Evolutionary conservation across 805 yeast genomes (phyloP).

Genomic region (Maudiozyma turicensis): DNA sequence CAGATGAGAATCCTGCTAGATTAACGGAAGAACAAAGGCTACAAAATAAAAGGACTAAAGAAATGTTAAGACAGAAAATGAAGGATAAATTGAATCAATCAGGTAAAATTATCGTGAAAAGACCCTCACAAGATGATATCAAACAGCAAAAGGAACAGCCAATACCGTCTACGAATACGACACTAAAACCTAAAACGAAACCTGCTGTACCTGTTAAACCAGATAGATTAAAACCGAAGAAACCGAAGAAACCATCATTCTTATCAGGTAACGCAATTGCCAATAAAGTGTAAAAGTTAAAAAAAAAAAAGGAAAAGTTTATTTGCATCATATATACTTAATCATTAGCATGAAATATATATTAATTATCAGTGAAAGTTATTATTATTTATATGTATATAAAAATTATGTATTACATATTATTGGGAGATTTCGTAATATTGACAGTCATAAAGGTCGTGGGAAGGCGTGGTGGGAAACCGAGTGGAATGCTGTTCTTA

Average conservation of each 20-base stretch:
- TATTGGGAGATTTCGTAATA: too few species aligned
- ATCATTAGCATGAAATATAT: not conserved
- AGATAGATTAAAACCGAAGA: conserved; percentile 19
- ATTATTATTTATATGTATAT: not conserved
- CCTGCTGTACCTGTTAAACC: conserved; percentile 55
- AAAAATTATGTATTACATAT: not conserved
- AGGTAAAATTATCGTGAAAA: conserved; percentile 29
- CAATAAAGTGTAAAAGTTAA: not conserved
- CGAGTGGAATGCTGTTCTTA: conserved; percentile 1
- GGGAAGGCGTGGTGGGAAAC: too few species aligned
- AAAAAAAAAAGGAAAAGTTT: not conserved
- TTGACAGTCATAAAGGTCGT: too few species aligned
- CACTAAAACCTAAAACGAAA: conserved; percentile 10
- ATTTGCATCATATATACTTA: conserved; percentile 17
- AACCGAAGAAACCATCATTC: conserved; percentile 42
- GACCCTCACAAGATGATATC: not conserved
- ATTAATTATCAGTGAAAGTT: not conserved
- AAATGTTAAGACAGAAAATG: conserved; percentile 23
- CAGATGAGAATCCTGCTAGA: not conserved
- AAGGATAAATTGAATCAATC: conserved; percentile 35
- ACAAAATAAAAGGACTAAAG: conserved; percentile 1
- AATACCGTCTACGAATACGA: not conserved
- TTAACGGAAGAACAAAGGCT: not conserved
- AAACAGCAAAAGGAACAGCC: conserved; percentile 4
- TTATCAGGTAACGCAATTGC: conserved; percentile 25